Percentiles rank a stretch among this genome's conserved stretches.
phyloP scores from a whole-genome alignment of 228 moss, liverwort and hornwort species.

The Sphagnum fallax region DNA sequence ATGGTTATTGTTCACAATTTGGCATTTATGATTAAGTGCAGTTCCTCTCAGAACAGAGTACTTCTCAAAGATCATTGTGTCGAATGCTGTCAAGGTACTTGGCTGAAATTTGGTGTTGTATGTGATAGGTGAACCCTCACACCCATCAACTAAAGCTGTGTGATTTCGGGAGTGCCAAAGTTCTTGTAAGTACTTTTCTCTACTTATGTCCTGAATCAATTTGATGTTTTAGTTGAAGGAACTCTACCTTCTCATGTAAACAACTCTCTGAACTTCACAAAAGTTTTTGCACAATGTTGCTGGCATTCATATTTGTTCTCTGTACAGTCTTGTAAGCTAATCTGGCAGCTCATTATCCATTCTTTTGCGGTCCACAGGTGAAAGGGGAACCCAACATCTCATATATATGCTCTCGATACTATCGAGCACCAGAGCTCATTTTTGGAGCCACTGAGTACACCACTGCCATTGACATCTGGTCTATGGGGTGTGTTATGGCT shows the following conservation, averaged over 20 bases:
- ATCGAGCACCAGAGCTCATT: constrained; percentile 62
- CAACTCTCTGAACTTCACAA: too few species aligned
- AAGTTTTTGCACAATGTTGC: too few species aligned
- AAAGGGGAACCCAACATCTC: constrained; percentile 67
- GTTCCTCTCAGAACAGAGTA: not conserved
- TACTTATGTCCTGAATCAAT: not conserved
- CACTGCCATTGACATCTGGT: constrained; percentile 71
- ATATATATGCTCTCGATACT: constrained; percentile 65
- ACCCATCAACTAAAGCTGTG: constrained; percentile 98
- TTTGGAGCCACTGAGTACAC: constrained; percentile 72
- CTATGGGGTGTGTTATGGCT: constrained; percentile 66
- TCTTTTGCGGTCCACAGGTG: constrained; percentile 28
- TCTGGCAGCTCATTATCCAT: not conserved
- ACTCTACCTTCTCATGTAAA: too few species aligned
- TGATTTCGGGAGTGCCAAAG: constrained; percentile 99
- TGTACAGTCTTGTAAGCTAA: too few species aligned
- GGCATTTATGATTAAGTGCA: too few species aligned
- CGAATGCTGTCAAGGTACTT: not conserved
- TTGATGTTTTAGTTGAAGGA: too few species aligned
- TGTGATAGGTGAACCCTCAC: constrained; percentile 87
- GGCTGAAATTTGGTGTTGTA: not conserved
- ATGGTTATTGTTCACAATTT: too few species aligned
- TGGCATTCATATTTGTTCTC: too few species aligned
- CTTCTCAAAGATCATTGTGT: not conserved
- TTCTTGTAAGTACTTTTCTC: constrained; percentile 52